Base-by-base conservation (phyloP, 139 green algal genomes). In the Chlamydomonas sphaeroides region DNA sequence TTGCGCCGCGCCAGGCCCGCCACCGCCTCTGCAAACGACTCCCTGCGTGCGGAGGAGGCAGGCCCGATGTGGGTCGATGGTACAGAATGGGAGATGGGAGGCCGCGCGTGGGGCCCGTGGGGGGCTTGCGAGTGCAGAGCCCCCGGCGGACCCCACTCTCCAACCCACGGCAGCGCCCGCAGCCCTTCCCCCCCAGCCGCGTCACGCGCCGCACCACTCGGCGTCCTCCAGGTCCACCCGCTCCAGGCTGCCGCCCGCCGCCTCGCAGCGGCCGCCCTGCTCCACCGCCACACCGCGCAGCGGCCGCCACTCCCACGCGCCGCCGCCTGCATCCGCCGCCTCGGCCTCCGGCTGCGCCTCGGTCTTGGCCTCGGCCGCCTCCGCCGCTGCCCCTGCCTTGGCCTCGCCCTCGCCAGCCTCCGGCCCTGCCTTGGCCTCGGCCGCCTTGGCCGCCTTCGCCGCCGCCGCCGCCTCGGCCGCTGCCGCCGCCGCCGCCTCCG, bases 11-110 rank as follows among this genome's bases (percentile, higher is more conserved):
- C 93, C 15, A 97, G 83, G 38, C 70, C 32, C 7, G 82, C 85
- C 4, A 98, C 89, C 33, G 87, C 90, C 14, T 83, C 35, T 0
- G 79, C 86, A 84, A 97, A 96, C 14, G 79, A 35, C 2, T 74
- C 68, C 88, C 83, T 85, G 69, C 32, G 42, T 21, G 65, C 38
- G 45, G 10, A 51, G 45, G 10, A 14, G 45, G n/a, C n/a, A n/a
- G n/a, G n/a, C n/a, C n/a, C n/a, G n/a, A n/a, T n/a, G n/a, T n/a
- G n/a, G n/a, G n/a, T n/a, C n/a, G n/a, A n/a, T n/a, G n/a, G n/a
- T n/a, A n/a, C n/a, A n/a, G n/a, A n/a, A n/a, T n/a, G n/a, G n/a
- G n/a, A n/a, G n/a, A n/a, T n/a, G n/a, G n/a, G n/a, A n/a, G n/a
- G n/a, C n/a, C n/a, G n/a, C n/a, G n/a, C n/a, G n/a, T n/a, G n/a